phyloP scores from a whole-genome alignment of 2,329 filamentous ascomycete genomes.

The Decorospora gaudefroyi region DNA sequence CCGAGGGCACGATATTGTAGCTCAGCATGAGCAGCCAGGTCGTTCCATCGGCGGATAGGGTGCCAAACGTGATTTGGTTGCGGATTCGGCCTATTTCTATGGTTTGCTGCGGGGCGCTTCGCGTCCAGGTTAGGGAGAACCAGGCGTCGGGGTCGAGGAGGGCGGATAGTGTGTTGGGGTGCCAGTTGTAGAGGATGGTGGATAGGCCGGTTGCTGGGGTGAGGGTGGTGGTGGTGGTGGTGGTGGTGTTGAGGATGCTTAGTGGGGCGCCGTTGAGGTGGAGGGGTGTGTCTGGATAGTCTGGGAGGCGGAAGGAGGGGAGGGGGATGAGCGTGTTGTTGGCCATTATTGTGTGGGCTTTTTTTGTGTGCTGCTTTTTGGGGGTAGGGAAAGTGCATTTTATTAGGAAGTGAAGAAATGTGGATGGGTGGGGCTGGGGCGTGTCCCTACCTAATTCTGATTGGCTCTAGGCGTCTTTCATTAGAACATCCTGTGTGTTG shows the following conservation, averaged over 20 bases:
- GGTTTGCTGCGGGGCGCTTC: slow-evolving; percentile 12
- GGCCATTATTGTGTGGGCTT: background rate
- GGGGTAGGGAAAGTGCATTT: slow-evolving; percentile 11
- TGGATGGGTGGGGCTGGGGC: slow-evolving; percentile 6
- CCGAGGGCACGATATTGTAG: slow-evolving; percentile 18
- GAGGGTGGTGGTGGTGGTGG: slow-evolving; percentile 1
- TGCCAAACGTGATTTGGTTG: slow-evolving; percentile 32
- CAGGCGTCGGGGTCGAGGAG: slow-evolving; percentile 33
- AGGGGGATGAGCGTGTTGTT: slow-evolving; percentile 2
- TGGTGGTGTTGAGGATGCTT: slow-evolving; percentile 11
- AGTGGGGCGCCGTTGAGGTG: slow-evolving; percentile 14
- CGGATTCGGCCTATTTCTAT: slow-evolving; percentile 31
- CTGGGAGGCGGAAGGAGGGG: slow-evolving; percentile 17
- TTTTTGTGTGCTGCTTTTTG: slow-evolving; percentile 1
- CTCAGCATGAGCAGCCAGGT: slow-evolving; percentile 30
- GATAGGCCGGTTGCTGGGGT: slow-evolving; percentile 22
- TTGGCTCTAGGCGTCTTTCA: too few species aligned
- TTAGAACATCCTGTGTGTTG: background rate
- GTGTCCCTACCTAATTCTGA: slow-evolving; percentile 5
- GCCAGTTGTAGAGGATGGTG: slow-evolving; percentile 28
- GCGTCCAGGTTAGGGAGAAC: slow-evolving; percentile 31
- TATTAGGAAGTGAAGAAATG: too few species aligned
- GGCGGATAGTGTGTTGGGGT: slow-evolving; percentile 21
- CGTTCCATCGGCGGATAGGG: slow-evolving; percentile 20
- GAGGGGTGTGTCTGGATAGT: slow-evolving; percentile 15